Percentiles rank a stretch among this genome's conserved stretches.
These are phyloP conservation scores for Solanum rostratum DNA, from an alignment of 257 asterid species.

Conservation along the genomic window DNA sequence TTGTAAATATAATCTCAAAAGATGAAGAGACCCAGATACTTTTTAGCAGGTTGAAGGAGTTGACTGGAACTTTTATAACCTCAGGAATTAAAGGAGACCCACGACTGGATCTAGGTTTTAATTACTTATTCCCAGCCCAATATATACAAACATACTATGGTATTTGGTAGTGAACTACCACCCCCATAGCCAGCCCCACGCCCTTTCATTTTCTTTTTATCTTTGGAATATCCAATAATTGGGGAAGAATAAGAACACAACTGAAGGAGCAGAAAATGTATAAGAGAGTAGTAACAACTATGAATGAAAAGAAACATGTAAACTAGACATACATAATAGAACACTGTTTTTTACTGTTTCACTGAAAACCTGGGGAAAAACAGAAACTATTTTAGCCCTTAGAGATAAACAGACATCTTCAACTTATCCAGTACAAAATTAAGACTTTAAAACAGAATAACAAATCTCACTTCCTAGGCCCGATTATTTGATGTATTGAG, in stretches of 20 bases:
- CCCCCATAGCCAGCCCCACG: too few species aligned
- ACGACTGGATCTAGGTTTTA: too few species aligned
- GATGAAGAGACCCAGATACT: not conserved
- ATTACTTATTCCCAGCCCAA: not conserved
- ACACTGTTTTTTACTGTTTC: not conserved
- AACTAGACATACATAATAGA: not conserved
- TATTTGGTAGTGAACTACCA: not conserved
- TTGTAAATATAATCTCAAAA: not conserved
- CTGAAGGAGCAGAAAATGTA: not conserved
- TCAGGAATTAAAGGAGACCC: not conserved
- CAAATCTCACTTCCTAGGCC: not conserved
- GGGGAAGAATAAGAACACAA: not conserved
- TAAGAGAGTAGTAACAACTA: not conserved
- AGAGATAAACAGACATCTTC: not conserved
- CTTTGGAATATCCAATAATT: not conserved
- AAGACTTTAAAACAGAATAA: conserved; percentile 1
- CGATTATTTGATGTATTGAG: conserved; percentile 56
- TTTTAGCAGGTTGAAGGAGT: not conserved
- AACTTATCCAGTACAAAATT: not conserved
- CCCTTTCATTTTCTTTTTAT: not conserved
- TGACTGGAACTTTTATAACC: not conserved
- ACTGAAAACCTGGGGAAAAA: not conserved
- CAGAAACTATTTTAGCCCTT: not conserved
- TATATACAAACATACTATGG: not conserved
- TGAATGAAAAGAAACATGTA: not conserved